These are phyloP conservation scores for Monosporozyma siamensis DNA, from an alignment of 805 yeast genomes.

Conservation along the genomic window DNA sequence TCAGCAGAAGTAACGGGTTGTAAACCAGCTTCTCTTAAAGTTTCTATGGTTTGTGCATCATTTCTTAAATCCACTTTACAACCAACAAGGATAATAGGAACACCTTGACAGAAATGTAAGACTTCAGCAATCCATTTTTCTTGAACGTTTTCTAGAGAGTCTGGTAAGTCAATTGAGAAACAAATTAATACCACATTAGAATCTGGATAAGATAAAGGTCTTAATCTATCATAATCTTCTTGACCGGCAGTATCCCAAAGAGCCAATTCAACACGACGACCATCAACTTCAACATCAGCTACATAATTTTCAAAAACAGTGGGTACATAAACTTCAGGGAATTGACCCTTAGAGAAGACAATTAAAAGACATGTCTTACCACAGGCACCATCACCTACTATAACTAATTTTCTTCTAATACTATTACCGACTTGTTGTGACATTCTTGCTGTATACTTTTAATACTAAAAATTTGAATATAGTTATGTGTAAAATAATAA, in stretches of 20 bases:
- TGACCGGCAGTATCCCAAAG: slow-evolving; percentile 98
- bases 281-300: slow-evolving; percentile 87
- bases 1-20: slow-evolving; percentile 30
- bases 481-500: no score
- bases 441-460: slow-evolving; percentile 11
- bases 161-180: slow-evolving; percentile 84
- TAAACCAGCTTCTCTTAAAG: slow-evolving; percentile 38
- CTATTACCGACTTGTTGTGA: slow-evolving; percentile 27
- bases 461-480: background rate
- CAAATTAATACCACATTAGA: slow-evolving; percentile 85
- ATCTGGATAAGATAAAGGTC: slow-evolving; percentile 86
- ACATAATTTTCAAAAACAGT: slow-evolving; percentile 96
- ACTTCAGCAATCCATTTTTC: slow-evolving; percentile 95
- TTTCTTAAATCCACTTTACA: slow-evolving; percentile 84
- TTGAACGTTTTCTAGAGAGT: slow-evolving; percentile 83
- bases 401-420: slow-evolving; percentile 70
- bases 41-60: slow-evolving; percentile 67
- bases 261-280: slow-evolving; percentile 84
- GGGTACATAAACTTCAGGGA: slow-evolving; percentile 91
- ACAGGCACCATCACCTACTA: slow-evolving; percentile 96
- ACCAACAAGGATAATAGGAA: slow-evolving; percentile 85
- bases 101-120: slow-evolving; percentile 85
- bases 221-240: slow-evolving; percentile 90
- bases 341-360: slow-evolving; percentile 75
- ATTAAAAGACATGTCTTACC: slow-evolving; percentile 90